Evolutionary conservation across 345 rosid species (phyloP), one percentile per base, ranked within the genome.

Genomic region (Acer campestre): DNA sequence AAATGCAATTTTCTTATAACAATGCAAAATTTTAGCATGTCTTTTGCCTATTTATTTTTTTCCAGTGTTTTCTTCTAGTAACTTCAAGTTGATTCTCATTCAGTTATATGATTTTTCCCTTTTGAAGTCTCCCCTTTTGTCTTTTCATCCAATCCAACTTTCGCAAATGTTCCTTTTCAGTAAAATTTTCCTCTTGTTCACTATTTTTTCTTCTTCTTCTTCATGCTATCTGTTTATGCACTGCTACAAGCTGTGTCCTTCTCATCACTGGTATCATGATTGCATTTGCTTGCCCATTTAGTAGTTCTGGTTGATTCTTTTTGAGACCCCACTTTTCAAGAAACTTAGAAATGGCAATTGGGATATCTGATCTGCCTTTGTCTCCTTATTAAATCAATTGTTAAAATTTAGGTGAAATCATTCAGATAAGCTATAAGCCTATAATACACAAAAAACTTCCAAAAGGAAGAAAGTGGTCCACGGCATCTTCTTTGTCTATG

Each of bases 401-500:
- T 27, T 65, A 23, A 73, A 63, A 3, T 18, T 48, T 40, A 65
- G 55, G 64, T 10, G 10, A 16, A 38, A 31, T 73, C 23, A 68
- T 35, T 55, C 22, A 29, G 51, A 63, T 35, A 2, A 31, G 35
- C 35, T n/a, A n/a, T n/a, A n/a, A n/a, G n/a, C n/a, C 35, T 31
- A 31, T 29, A 29, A 1, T 3, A 35, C 44, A 13, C 46, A 11
- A 17, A 42, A 51, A 40, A 22, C 49, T 14, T 29, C 49, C 67
- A 66, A 65, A 67, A 23, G n/a, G 35, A 12, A 53, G 22, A 49
- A 53, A 63, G 71, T 75, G 78, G 77, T 55, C 74, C 61, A 68
- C 53, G 67, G 70, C 77, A 71, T 80, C 65, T 77, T 82, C 46
- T 51, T 12, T 69, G 65, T 73, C 49, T 51, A 51, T 22, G 25